phyloP scores from a whole-genome alignment of 768 basidiomycete genomes.

The Sarcodon sp. region DNA sequence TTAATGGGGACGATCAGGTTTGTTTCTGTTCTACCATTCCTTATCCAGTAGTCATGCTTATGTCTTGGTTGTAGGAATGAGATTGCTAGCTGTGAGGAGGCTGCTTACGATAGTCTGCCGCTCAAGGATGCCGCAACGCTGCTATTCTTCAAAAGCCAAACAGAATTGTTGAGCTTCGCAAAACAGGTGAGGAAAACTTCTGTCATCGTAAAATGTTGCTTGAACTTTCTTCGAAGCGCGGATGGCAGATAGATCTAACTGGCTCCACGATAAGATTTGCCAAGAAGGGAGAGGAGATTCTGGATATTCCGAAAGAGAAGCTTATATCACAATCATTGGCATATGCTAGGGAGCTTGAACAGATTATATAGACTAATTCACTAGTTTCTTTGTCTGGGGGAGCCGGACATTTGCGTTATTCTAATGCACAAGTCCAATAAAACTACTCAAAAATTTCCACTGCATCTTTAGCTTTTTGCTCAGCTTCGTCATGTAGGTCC shows the following conservation, averaged over 20 bases:
- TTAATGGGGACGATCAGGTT: constrained; percentile 91
- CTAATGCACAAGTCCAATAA: background rate
- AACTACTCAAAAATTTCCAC: constrained; percentile 53
- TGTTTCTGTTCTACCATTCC: constrained; percentile 8
- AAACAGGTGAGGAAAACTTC: constrained; percentile 40
- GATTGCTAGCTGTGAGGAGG: constrained; percentile 93
- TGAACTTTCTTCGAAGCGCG: constrained; percentile 37
- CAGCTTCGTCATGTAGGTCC: constrained; percentile 77
- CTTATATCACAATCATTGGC: constrained; percentile 64
- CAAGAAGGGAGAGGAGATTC: constrained; percentile 67
- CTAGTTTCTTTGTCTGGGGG: background rate
- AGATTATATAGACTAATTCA: constrained; percentile 53
- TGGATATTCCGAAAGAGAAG: constrained; percentile 78
- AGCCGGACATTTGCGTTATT: background rate
- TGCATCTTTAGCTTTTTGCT: constrained; percentile 76
- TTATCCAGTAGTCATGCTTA: background rate
- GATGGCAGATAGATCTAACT: constrained; percentile 72
- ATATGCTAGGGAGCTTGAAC: constrained; percentile 83
- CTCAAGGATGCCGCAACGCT: constrained; percentile 83
- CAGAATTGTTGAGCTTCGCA: constrained; percentile 76
- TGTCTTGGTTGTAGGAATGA: constrained; percentile 59
- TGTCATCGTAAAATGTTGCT: background rate
- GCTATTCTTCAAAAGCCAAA: constrained; percentile 78
- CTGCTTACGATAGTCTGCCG: constrained; percentile 86
- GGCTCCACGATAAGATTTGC: constrained; percentile 64